Evolutionary conservation across 495 filamentous ascomycete genomes (phyloP).

Genomic region (Penicillium robsamsonii): DNA sequence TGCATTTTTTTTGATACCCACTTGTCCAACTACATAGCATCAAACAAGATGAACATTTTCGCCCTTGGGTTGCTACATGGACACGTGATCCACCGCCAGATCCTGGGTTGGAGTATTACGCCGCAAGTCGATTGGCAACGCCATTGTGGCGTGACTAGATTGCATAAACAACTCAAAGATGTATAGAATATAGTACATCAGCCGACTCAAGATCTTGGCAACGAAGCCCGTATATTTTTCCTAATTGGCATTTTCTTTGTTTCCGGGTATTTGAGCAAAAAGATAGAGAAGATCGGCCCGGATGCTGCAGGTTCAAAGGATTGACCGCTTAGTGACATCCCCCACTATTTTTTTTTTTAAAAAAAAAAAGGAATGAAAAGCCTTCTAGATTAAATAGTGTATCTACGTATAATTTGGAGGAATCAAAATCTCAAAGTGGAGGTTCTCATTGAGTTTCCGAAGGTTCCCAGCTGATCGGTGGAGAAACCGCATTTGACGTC

Average conservation of each 20-base stretch:
- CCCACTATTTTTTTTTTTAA: neutral
- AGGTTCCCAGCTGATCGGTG: conserved; percentile 37
- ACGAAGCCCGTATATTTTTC: neutral
- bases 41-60: neutral
- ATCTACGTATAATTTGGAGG: neutral
- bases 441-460: conserved; percentile 30
- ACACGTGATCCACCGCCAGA: conserved; percentile 3
- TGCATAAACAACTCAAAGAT: neutral
- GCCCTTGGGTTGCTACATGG: neutral
- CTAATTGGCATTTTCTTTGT: neutral
- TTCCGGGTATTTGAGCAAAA: neutral
- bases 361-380: neutral
- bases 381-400: neutral
- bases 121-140: neutral
- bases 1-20: conserved; percentile 22
- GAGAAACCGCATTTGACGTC: conserved; percentile 43
- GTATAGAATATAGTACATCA: neutral
- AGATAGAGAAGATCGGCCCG: conserved; percentile 2
- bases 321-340: conserved; percentile 6
- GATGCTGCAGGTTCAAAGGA: conserved; percentile 9
- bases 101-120: neutral
- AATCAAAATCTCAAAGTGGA: conserved; percentile 12
- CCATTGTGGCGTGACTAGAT: conserved; percentile 4
- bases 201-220: neutral
- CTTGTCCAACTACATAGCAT: conserved; percentile 5